Evolutionary conservation across 225 moss, liverwort and hornwort species (phyloP).

Genomic region (Climacium dendroides): DNA sequence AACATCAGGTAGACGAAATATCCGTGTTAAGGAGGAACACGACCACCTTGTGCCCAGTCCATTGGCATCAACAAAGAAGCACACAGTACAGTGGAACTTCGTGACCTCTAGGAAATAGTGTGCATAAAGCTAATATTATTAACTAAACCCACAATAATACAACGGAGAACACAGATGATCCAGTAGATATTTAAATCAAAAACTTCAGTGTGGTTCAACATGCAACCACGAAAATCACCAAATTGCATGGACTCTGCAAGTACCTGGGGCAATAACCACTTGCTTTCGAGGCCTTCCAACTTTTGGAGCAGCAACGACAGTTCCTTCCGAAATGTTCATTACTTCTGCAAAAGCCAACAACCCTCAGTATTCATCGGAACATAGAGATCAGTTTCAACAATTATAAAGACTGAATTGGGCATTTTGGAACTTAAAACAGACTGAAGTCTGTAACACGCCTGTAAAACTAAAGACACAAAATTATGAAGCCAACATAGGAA

Average conservation of each 20-base stretch:
- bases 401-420: not conserved
- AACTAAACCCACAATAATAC: not conserved
- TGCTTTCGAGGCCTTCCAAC: slow-evolving; percentile 78
- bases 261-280: slow-evolving; percentile 29
- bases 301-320: slow-evolving; percentile 68
- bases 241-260: not conserved
- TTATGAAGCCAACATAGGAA: not conserved
- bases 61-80: not conserved
- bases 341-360: slow-evolving; percentile 44
- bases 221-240: not conserved
- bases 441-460: not conserved
- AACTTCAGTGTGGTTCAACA: not conserved
- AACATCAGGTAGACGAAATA: not conserved
- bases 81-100: not conserved
- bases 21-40: not conserved
- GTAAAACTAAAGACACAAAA: not conserved
- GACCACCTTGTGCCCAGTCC: not conserved
- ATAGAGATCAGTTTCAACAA: not conserved
- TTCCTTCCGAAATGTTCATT: slow-evolving; percentile 82
- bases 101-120: not conserved
- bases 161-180: not conserved
- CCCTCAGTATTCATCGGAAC: not conserved
- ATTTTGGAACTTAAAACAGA: not conserved
- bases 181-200: not conserved
- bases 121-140: not conserved